Evolutionary conservation across 306 rosid genomes (phyloP).

Genomic region (Myrica gale): DNA sequence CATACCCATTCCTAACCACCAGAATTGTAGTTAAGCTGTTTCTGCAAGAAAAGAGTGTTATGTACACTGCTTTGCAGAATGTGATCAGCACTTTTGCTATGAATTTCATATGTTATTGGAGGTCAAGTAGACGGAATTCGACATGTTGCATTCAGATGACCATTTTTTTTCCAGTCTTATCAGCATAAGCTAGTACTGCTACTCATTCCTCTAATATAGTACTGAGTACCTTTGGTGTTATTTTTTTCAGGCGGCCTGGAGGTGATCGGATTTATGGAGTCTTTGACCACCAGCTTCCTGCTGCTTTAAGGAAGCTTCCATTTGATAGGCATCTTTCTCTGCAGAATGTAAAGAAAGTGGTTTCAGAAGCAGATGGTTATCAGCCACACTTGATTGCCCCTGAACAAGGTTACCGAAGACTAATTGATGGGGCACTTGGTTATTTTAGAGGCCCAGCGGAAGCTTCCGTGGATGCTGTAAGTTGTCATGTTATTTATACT

Average conservation of each 20-base stretch:
- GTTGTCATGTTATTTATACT: conserved; percentile 27
- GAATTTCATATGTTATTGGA: not conserved
- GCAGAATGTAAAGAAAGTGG: conserved; percentile 89
- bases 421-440: conserved; percentile 76
- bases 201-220: not conserved
- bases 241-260: conserved; percentile 71
- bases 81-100: not conserved
- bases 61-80: not conserved
- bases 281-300: conserved; percentile 97
- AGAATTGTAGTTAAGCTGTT: conserved; percentile 4
- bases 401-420: conserved; percentile 95
- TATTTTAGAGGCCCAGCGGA: conserved; percentile 97
- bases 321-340: conserved; percentile 93
- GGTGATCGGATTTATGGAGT: conserved; percentile 95
- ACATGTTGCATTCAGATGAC: not conserved
- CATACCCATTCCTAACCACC: not conserved
- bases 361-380: conserved; percentile 97
- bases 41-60: conserved; percentile 7
- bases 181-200: not conserved
- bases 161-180: not conserved
- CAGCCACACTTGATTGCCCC: conserved; percentile 99
- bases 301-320: conserved; percentile 96
- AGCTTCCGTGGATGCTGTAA: conserved; percentile 98
- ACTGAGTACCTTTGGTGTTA: not conserved
- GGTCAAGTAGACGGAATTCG: not conserved